Base-by-base conservation (phyloP, 805 yeast genomes). In the Monosporozyma siamensis region DNA sequence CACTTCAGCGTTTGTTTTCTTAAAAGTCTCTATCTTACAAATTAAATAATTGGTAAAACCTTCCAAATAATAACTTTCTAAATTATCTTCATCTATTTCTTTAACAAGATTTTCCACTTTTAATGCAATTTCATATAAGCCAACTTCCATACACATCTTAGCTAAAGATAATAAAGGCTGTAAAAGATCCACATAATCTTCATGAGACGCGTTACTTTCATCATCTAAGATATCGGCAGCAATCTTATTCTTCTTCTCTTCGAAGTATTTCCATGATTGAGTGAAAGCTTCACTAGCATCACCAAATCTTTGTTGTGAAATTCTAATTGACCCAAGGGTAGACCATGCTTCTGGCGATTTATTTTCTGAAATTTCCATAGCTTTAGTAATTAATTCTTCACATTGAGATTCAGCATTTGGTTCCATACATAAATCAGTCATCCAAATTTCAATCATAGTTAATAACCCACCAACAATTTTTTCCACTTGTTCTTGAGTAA, bases 371-470 rank as follows among this genome's bases (percentile, higher is more conserved):
- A 84, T 62, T 41, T 74, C 64, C 54, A 86, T 63, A 1, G 94
- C 78, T 50, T 74, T 75, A 9, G 73, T 63, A 42, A 89, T 80
- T 49, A 85, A 69, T 43, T 70, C 70, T 52, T 88, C 83, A 65
- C 97, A 92, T 59, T 77, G 72, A 7, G 60, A 18, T 63, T 92
- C 97, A 2, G 97, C 97, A 50, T 81, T 79, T 3, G 78, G 78
- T 54, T 86, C 95, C 95, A 89, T 87, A 67, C 97, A 89, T 49
- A 89, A 68, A 67, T 90, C 97, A 1, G 97, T 90, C 97, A 88
- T 86, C 95, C 95, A 89, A 44, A 86, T 82, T 63, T 90, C 98
- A 55, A 92, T 83, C 67, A 82, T 74, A 6, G 95, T 80, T 51
- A 90, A 79, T 22, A 86, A 67, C 0, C 90, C 95, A 56, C 80